Evolutionary conservation across 2,329 filamentous ascomycete species (phyloP).

Genomic region (Botryotinia globosa): DNA sequence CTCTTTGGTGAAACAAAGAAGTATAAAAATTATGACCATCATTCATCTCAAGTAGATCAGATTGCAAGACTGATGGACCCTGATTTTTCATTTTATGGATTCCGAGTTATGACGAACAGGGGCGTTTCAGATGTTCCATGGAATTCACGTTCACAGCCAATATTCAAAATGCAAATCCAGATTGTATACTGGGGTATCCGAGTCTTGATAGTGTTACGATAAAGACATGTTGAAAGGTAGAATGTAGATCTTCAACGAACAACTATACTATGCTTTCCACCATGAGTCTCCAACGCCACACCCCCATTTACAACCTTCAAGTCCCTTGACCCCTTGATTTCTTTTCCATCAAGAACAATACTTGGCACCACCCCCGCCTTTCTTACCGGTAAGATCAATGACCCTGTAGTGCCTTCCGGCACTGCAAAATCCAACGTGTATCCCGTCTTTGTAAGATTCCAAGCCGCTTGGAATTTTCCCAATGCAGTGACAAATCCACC

Average conservation of each 20-base stretch:
- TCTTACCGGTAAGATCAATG: conserved; percentile 20
- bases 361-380: conserved; percentile 17
- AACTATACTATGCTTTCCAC: conserved; percentile 15
- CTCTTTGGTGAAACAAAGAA: background rate
- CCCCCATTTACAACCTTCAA: conserved; percentile 5
- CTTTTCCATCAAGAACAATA: conserved; percentile 22
- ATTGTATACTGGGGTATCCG: background rate
- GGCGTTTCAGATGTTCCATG: background rate
- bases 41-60: conserved; percentile 4
- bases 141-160: background rate
- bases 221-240: background rate
- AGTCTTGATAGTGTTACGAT: background rate
- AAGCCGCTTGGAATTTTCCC: conserved; percentile 42
- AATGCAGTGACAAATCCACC: conserved; percentile 43
- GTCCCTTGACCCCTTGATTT: background rate
- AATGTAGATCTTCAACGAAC: background rate
- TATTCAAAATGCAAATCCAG: background rate
- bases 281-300: background rate
- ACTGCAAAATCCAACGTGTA: conserved; percentile 24
- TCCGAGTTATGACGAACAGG: background rate
- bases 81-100: background rate
- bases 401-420: conserved; percentile 24
- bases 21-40: background rate
- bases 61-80: conserved; percentile 6
- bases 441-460: conserved; percentile 22